These are phyloP conservation scores for Calonectria pseudoreteaudii DNA, from an alignment of 2,329 filamentous ascomycete genomes.

Conservation along the genomic window DNA sequence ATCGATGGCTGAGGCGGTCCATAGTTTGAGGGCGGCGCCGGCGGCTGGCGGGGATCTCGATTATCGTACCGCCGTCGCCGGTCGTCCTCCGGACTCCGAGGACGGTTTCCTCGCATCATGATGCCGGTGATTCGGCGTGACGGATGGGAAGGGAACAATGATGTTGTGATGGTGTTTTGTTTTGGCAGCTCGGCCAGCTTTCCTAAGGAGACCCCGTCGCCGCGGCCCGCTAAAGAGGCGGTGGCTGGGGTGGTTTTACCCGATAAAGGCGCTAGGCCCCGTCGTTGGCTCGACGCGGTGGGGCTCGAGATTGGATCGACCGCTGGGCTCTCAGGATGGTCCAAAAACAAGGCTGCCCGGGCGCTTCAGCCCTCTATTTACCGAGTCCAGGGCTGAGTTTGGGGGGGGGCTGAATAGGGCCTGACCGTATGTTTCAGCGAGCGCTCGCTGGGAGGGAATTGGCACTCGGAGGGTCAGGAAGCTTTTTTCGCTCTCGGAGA, in stretches of 20 bases:
- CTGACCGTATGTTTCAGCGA: background rate
- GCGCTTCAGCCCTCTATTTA: slow-evolving; percentile 15
- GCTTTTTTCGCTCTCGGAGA: background rate
- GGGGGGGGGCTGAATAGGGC: background rate
- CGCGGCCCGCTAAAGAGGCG: slow-evolving; percentile 43
- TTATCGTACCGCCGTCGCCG: slow-evolving; percentile 59
- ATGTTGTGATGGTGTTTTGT: slow-evolving; percentile 46
- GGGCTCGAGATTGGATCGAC: slow-evolving; percentile 41
- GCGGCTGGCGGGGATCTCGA: slow-evolving; percentile 47
- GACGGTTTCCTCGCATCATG: slow-evolving; percentile 68
- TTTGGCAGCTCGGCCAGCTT: slow-evolving; percentile 42
- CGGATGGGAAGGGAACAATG: slow-evolving; percentile 28
- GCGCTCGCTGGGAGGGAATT: background rate
- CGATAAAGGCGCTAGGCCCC: slow-evolving; percentile 30
- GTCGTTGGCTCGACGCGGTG: slow-evolving; percentile 36
- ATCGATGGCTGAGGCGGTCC: slow-evolving; percentile 33
- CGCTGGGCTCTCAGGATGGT: slow-evolving; percentile 18
- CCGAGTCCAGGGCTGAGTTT: slow-evolving; percentile 11
- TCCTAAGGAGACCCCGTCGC: slow-evolving; percentile 40
- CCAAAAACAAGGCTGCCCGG: background rate
- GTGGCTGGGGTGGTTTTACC: slow-evolving; percentile 43
- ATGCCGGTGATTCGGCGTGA: slow-evolving; percentile 45
- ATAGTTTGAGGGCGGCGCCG: slow-evolving; percentile 37
- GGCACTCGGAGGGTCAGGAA: background rate
- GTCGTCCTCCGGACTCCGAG: slow-evolving; percentile 67